Evolutionary conservation across 257 asterid species (phyloP), one percentile per base, ranked within the genome.

Genomic region (Solanum commersonii): DNA sequence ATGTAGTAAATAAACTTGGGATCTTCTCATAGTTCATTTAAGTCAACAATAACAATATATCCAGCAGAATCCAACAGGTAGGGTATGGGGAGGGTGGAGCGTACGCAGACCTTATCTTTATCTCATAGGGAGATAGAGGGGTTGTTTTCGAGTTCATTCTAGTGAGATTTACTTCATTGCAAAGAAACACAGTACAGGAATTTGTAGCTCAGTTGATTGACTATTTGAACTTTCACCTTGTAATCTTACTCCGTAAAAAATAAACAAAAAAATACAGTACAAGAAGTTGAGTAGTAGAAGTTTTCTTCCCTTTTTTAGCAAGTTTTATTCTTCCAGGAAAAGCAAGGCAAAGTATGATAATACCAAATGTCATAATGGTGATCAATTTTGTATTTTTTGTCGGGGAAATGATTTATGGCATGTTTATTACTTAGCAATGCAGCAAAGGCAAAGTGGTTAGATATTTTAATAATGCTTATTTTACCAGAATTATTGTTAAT

Each of bases 11-110:
- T 78, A 0, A 22, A 13, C 15, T 78, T 77, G 33, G n/a, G 5
- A 42, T 78, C 63, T 29, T 15, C 27, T 79, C 67, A 15, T 44
- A 79, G 67, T 46, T 79, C 35, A 27, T 7, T 42, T 40, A 78
- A 25, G 63, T 14, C 1, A 63, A 63, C 15, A 63, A 16, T 0
- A 52, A 63, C 15, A 63, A 4, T 2, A 59, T 59, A 60, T 60
- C 1, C 0, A 3, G 4, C 3, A 1, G 0, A 60, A 63, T 10
- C 1, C 0, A 0, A 63, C 7, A 10, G 0, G 8, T 0, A 0
- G 65, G 9, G 9, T 56, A 6, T 6, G 65, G 65, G 12, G 4
- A 18, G n/a, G n/a, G 11, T 63, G 71, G 33, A 63, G 8, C 0
- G 3, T 63, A 63, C 1, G 1, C 33, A 4, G 0, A 10, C 4